phyloP scores from a whole-genome alignment of 352 stramenopile genomes.

The Pythium phragmitis region DNA sequence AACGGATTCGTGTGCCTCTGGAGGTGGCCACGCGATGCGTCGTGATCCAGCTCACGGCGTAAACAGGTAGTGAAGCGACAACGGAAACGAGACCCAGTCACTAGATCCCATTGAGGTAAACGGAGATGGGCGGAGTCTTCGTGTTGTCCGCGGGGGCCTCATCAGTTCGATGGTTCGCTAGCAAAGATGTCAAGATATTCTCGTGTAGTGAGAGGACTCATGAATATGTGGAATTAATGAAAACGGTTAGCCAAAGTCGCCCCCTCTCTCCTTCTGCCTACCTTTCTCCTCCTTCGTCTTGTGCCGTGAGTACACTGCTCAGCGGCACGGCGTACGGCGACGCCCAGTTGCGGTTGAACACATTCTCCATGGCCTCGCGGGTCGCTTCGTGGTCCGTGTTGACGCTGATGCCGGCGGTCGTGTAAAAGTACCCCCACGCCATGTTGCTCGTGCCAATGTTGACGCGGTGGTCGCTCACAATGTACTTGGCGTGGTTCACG shows the following conservation, averaged over 20 bases:
- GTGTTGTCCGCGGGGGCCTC: too few relatives aligned
- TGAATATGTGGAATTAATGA: too few relatives aligned
- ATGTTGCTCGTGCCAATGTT: conserved; percentile 89
- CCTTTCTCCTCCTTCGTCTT: background rate
- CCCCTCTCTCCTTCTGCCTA: background rate
- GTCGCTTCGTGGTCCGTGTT: conserved; percentile 73
- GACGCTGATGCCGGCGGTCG: conserved; percentile 69
- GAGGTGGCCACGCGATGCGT: background rate
- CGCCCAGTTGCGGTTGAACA: conserved; percentile 80
- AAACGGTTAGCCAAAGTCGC: background rate
- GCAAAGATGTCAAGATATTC: too few relatives aligned
- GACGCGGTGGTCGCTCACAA: conserved; percentile 73
- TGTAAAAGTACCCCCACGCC: conserved; percentile 88
- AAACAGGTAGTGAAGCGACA: background rate
- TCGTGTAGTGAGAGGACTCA: too few relatives aligned
- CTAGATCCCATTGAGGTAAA: too few relatives aligned
- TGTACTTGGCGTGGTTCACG: conserved; percentile 86
- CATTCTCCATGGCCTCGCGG: conserved; percentile 45
- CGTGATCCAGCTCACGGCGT: background rate
- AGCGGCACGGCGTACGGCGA: conserved; percentile 59
- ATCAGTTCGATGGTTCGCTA: too few relatives aligned
- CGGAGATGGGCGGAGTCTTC: too few relatives aligned
- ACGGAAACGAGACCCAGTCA: too few relatives aligned
- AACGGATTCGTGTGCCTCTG: background rate
- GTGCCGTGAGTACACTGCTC: background rate